Evolutionary conservation across 2,329 filamentous ascomycete genomes (phyloP), one percentile per base, ranked within the genome.

Genomic region (Falciphora oryzae): DNA sequence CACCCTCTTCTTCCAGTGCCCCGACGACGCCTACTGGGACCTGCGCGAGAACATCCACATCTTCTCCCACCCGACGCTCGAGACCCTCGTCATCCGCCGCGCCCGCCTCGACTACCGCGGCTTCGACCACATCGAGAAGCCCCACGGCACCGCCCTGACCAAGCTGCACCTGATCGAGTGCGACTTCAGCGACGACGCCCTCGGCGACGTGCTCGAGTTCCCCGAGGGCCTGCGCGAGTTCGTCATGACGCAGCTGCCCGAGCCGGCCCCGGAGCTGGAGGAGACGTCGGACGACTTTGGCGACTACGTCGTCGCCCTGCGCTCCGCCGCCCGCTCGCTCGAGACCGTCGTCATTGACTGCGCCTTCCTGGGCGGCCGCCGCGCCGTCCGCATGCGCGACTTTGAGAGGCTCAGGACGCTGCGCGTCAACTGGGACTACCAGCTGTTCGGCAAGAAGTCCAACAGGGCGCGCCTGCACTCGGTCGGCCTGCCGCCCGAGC

Each of bases 41-140:
- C 73, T 83, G 56, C 79, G 78, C 65, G 79, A 81, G 66, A 83
- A 81, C 67, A 82, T 83, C 60, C 79, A 83, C 71, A 80, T 83
- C 62, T 83, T 83, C 65, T 74, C 78, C 4, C 80, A 83, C 61
- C 80, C 80, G 0, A 80, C 79, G 0, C 75, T 83, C 27, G 80
- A 82, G 68, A 75, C 72, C 6, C 75, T 83, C 4, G 74, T 75
- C 59, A 79, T 83, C 61, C 74, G 73, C 59, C 71, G 76, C n/a
- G 80, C 80, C 14, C 78, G 75, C 66, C 74, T 83, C 4, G 80
- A 80, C 63, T 73, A 81, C 64, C 75, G 75, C 0, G 80, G 80
- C 3, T 83, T 82, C 60, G 79, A 82, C 65, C 73, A 75, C 25
- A 77, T 81, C 13, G 80, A 83, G 70, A 78, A 77, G 2, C 80